These are phyloP conservation scores for Penicillium nordicum DNA, from an alignment of 2,329 filamentous ascomycete genomes.

Conservation along the genomic window DNA sequence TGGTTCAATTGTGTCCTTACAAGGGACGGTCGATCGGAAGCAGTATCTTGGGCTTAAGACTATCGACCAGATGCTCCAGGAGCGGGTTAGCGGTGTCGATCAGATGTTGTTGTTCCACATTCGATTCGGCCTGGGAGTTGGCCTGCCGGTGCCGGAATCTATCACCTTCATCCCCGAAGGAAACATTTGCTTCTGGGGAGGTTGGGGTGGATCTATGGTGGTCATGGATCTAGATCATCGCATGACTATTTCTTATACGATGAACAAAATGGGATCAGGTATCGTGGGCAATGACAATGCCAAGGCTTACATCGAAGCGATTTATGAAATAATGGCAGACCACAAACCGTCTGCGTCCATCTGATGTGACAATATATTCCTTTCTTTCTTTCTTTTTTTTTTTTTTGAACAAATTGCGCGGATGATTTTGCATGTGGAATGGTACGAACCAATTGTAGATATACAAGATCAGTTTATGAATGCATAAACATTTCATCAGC, in stretches of 20 bases:
- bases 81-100: conserved; percentile 45
- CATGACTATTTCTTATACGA: conserved; percentile 46
- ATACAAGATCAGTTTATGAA: too few relatives aligned
- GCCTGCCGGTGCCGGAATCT: conserved; percentile 30
- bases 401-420: neutral
- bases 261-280: conserved; percentile 45
- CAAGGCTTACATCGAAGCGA: conserved; percentile 30
- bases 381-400: too few relatives aligned
- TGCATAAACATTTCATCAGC: neutral
- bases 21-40: conserved; percentile 33
- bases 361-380: neutral
- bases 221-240: conserved; percentile 45
- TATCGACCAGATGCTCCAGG: conserved; percentile 45
- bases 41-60: conserved; percentile 43
- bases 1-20: conserved; percentile 38
- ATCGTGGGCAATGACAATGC: conserved; percentile 30
- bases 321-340: conserved; percentile 28
- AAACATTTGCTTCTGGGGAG: conserved; percentile 42
- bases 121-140: conserved; percentile 46
- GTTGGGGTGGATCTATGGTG: conserved; percentile 46
- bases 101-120: conserved; percentile 35
- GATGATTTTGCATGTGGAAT: neutral
- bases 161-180: conserved; percentile 31
- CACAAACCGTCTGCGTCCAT: neutral
- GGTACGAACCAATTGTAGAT: neutral